Percentiles rank a stretch among this genome's conserved stretches.
These are phyloP conservation scores for Tothia fuscella DNA, from an alignment of 2,329 filamentous ascomycete genomes.

Conservation along the genomic window DNA sequence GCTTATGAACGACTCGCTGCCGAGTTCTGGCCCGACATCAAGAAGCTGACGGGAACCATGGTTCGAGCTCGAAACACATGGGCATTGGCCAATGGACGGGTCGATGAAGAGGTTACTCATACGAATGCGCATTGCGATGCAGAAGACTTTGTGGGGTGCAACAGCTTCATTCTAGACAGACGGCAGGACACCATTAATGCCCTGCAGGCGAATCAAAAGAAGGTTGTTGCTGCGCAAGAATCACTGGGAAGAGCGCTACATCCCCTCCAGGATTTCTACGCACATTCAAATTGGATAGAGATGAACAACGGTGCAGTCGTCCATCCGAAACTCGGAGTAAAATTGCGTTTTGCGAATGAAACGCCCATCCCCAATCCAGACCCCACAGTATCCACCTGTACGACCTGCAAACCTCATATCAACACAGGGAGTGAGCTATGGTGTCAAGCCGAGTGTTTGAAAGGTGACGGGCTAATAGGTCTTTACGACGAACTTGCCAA, in stretches of 20 bases:
- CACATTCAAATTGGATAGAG: conserved; percentile 3
- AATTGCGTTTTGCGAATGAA: too few species aligned
- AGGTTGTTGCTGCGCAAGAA: neutral
- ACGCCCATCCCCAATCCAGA: too few species aligned
- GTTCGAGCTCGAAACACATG: neutral
- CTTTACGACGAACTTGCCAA: too few species aligned
- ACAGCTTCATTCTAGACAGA: neutral
- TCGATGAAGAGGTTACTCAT: neutral
- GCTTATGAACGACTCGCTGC: neutral
- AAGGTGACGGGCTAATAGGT: too few species aligned
- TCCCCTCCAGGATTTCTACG: conserved; percentile 2
- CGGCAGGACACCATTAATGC: neutral
- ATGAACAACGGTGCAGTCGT: too few species aligned
- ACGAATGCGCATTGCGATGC: conserved; percentile 1
- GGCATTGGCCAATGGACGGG: neutral
- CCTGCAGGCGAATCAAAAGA: neutral
- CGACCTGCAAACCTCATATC: too few species aligned
- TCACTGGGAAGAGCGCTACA: neutral
- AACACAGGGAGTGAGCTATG: too few species aligned
- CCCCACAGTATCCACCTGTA: too few species aligned
- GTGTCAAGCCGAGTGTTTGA: too few species aligned
- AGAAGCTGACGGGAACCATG: neutral
- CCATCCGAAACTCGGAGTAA: too few species aligned
- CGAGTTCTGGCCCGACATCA: neutral
- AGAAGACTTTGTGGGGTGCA: neutral